These are phyloP conservation scores for Candida montana DNA, from an alignment of 805 yeast species.

Conservation along the genomic window DNA sequence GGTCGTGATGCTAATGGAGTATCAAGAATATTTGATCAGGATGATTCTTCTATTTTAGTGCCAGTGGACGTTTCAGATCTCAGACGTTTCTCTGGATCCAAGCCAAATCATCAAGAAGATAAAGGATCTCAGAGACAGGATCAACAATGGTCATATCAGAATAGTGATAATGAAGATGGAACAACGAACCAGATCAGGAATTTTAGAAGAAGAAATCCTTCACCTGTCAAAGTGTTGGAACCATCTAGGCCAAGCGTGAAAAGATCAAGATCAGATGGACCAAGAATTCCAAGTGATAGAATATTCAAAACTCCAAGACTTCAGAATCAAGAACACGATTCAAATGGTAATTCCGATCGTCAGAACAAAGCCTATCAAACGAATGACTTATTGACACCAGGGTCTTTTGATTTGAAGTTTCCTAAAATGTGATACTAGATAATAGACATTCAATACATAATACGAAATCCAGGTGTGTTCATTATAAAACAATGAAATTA, in stretches of 20 bases:
- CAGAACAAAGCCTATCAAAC: no score
- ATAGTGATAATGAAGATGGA: neutral
- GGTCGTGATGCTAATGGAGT: no score
- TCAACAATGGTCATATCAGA: neutral
- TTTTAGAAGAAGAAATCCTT: neutral
- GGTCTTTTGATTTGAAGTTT: conserved; percentile 13
- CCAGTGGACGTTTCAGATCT: no score
- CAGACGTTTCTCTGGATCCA: no score
- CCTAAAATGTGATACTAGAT: conserved; percentile 13
- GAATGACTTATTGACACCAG: neutral
- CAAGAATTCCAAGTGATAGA: conserved; percentile 12
- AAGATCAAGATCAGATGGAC: conserved; percentile 4
- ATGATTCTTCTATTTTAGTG: no score
- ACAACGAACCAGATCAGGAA: neutral
- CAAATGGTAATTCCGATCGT: neutral
- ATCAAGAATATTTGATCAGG: no score
- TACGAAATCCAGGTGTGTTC: no score
- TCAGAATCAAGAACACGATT: neutral
- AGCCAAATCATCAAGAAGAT: no score
- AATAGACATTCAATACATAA: no score
- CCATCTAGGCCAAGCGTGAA: neutral
- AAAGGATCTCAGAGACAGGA: no score
- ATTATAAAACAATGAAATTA: no score
- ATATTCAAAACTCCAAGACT: conserved; percentile 7
- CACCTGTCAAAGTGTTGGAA: no score